Evolutionary conservation across 176 grass and related monocot species (phyloP).

Genomic region (Aegilops tauschii): DNA sequence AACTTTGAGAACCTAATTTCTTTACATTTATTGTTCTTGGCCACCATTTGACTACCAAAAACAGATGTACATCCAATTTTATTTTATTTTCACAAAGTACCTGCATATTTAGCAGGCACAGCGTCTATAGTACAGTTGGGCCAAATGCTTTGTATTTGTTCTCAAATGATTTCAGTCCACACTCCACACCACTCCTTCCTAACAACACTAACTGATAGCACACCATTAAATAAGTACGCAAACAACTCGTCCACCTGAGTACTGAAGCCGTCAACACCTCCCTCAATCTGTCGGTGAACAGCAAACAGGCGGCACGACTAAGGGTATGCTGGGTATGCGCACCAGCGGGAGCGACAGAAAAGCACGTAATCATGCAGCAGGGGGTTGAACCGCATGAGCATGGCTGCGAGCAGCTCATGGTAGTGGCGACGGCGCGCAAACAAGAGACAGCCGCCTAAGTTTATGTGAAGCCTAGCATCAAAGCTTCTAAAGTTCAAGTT

Average conservation of each 20-base stretch:
- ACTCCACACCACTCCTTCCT: background rate
- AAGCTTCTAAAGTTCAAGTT: background rate
- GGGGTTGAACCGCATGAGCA: background rate
- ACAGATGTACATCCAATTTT: background rate
- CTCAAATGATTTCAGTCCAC: background rate
- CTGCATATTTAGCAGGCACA: background rate
- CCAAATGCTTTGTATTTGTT: background rate
- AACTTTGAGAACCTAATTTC: conserved; percentile 11
- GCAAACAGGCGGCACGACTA: background rate
- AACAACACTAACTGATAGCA: background rate
- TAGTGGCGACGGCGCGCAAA: background rate
- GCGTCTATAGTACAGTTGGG: background rate
- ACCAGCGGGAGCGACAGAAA: background rate
- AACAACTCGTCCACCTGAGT: background rate
- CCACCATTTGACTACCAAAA: background rate
- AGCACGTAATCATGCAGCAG: background rate
- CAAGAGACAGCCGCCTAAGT: background rate
- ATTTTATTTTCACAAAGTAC: background rate
- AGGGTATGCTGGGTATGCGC: background rate
- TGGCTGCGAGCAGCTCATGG: background rate
- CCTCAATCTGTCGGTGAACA: background rate
- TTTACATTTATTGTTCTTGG: conserved; percentile 23
- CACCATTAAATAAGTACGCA: background rate
- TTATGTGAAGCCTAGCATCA: background rate
- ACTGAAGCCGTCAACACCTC: background rate